Evolutionary conservation across 345 rosid genomes (phyloP).

Genomic region (Kandelia obovata): DNA sequence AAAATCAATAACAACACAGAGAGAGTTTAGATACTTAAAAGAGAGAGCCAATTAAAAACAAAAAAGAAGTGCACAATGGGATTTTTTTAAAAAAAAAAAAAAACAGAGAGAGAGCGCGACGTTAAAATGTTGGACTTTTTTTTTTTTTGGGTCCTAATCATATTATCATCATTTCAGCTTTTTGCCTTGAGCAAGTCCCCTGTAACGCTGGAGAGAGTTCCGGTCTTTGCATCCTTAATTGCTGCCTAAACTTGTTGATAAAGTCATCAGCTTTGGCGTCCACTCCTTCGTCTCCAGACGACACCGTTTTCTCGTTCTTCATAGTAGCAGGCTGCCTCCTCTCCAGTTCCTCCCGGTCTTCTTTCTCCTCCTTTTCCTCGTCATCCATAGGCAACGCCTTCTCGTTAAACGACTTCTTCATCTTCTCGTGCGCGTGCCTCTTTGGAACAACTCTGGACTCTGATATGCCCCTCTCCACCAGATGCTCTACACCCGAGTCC

Average conservation of each 20-base stretch:
- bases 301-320: constrained; percentile 17
- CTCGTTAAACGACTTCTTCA: constrained; percentile 74
- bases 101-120: too few relatives aligned
- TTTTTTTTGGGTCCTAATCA: too few relatives aligned
- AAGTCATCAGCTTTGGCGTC: constrained; percentile 55
- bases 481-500: background rate
- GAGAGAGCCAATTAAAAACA: too few relatives aligned
- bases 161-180: background rate
- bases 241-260: constrained; percentile 46
- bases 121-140: too few relatives aligned
- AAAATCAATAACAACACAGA: too few relatives aligned
- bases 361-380: constrained; percentile 14
- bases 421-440: constrained; percentile 19
- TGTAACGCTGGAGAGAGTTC: constrained; percentile 39
- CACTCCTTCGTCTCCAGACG: constrained; percentile 29
- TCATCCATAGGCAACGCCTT: constrained; percentile 20
- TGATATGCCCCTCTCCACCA: constrained; percentile 43
- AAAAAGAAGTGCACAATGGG: too few relatives aligned
- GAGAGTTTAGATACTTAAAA: too few relatives aligned
- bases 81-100: too few relatives aligned
- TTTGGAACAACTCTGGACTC: constrained; percentile 27
- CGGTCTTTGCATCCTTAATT: constrained; percentile 48
- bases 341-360: constrained; percentile 16
- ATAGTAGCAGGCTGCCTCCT: constrained; percentile 13
- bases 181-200: constrained; percentile 31